Evolutionary conservation across 352 stramenopile species (phyloP), one percentile per base, ranked within the genome.

Genomic region (Phytophthora gonapodyides): DNA sequence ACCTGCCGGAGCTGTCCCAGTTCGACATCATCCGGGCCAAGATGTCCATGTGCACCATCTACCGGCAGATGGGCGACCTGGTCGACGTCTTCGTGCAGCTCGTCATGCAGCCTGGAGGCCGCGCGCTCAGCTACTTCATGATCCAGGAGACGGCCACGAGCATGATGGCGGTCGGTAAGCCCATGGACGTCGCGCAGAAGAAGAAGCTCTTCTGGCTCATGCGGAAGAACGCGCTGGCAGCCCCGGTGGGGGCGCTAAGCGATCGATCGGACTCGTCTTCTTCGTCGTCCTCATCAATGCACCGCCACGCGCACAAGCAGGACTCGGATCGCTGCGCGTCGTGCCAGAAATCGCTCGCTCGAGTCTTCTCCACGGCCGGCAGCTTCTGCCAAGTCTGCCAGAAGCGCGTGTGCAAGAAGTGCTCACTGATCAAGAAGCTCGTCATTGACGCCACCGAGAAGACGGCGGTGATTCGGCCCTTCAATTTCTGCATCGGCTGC

Each of bases 131-230:
- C 53, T 74, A 72, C 51, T 65, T 70, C 44, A 65, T 66, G 56
- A 27, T 71, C 0, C 57, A 68, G 15, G 64, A 85, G 43, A 67
- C 69, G 0, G 62, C 69, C 38, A 47, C 63, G 44, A 64, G 57
- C 27, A 50, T 75, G 24, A 61, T 76, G 37, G 63, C 57, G 11
- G 62, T 72, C 2, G 66, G 70, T 37, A 72, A 82, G 49, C 64
- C 70, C 35, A 82, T 82, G 33, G 48, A 71, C 8, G 65, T 66
- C 6, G 73, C 75, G 7, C 67, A 82, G 35, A 83, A 75, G 43
- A 87, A 84, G 64, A 87, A 87, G 17, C 73, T 87, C 33, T 73
- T 82, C 49, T 87, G 77, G 66, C 71, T 75, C 38, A 76, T 87
- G 69, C 58, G 65, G 30, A 64, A 70, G 27, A 71, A 71, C 34